Evolutionary conservation across 805 yeast genomes (phyloP), one percentile per base, ranked within the genome.

Genomic region (Yarrowia sp.): DNA sequence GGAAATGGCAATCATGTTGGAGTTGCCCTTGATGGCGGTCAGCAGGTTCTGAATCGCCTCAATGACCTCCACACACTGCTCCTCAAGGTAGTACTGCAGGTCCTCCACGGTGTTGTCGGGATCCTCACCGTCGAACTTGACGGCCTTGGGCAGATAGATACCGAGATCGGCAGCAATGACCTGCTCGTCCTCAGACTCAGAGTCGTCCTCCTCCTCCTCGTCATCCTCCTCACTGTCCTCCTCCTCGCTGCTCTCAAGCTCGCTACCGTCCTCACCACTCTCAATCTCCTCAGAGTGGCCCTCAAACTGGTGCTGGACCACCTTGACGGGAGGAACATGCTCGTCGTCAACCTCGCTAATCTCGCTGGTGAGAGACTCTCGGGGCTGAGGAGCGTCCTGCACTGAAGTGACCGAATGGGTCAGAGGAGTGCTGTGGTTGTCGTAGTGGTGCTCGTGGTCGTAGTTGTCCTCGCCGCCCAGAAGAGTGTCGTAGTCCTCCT

Each of bases 41-140:
- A 94, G 82, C 71, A 94, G 82, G 19, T 90, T 85, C 76, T 93
- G 97, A 73, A 93, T 93, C 0, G 97, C 91, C 14, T 92, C 86
- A 59, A 94, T 93, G 1, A 94, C 97, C 74, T 90, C 90, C 16
- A 91, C 93, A 0, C 98, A 93, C 79, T 93, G 97, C 78, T 92
- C 97, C 77, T 94, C 98, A 74, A 94, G 82, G 76, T 92, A 94
- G 38, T 88, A 82, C 74, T 93, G 85, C 70, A 94, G 86, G 74
- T 92, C 96, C 8, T 91, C 87, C 71, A 93, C 83, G 0, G 97
- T 90, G 76, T 91, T 91, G 75, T 93, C 98, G 1, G 97, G 97
- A 74, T 91, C 90, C 69, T 88, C 89, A 67, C 90, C 88, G 78
- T 91, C 92, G 78, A 90, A 91, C 42, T 87, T 85, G 49, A 65